Percentiles rank a stretch among this genome's conserved stretches.
phyloP scores from a whole-genome alignment of 306 rosid genomes.

The Ochetophila trinervis region DNA sequence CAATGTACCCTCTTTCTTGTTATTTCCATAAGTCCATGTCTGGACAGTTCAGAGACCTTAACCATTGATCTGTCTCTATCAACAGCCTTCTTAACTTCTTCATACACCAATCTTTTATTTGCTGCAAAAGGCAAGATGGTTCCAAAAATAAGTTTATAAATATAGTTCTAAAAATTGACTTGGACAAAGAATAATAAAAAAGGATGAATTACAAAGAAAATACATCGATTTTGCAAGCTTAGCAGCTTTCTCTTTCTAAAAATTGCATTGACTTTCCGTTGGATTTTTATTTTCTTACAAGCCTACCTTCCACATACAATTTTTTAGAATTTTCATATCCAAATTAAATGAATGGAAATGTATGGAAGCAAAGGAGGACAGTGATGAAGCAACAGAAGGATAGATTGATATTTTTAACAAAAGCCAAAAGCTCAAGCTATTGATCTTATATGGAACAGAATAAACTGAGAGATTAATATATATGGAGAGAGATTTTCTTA shows the following conservation, averaged over 20 bases:
- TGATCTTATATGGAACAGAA: neutral
- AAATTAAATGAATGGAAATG: too few relatives aligned
- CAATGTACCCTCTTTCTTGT: constrained; percentile 87
- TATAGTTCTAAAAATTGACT: neutral
- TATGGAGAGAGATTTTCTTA: constrained; percentile 37
- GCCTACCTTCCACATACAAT: too few relatives aligned
- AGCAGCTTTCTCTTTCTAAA: too few relatives aligned
- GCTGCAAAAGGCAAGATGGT: constrained; percentile 49
- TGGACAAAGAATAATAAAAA: too few relatives aligned
- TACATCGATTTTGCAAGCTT: too few relatives aligned
- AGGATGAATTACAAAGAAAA: too few relatives aligned
- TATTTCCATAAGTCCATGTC: constrained; percentile 97
- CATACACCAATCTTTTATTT: constrained; percentile 85
- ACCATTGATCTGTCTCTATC: constrained; percentile 87
- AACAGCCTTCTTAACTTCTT: constrained; percentile 93
- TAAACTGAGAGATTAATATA: neutral
- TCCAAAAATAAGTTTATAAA: neutral
- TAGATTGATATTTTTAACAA: too few relatives aligned
- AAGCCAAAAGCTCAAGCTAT: neutral
- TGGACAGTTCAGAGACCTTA: constrained; percentile 88
- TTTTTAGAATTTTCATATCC: too few relatives aligned
- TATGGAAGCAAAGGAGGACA: too few relatives aligned
- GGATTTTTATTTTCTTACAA: too few relatives aligned
- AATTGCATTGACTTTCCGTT: too few relatives aligned
- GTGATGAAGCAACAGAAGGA: too few relatives aligned